Evolutionary conservation across 768 basidiomycete species (phyloP), one percentile per base, ranked within the genome.

Genomic region (Mycena vulgaris): DNA sequence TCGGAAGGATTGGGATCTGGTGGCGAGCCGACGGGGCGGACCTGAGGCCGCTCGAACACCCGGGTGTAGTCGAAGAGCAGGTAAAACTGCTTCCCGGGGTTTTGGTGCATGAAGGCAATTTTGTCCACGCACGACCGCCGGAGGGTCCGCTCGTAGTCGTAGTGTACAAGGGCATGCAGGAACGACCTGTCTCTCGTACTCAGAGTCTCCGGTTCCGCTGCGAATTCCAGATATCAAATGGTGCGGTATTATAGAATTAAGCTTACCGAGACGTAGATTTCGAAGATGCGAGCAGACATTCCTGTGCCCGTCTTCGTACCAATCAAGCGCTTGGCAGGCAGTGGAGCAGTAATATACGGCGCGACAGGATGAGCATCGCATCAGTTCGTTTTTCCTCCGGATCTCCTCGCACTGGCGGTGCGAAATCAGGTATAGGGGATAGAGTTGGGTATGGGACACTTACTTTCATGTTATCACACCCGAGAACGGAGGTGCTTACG

Each of bases 401-500:
- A 62, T 8, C 23, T 27, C 2, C 14, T 17, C 60, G 25, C 60
- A 62, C 60, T 62, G 51, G 25, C 23, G 14, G 4, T 49, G 48
- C 25, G 48, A 49, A 28, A 49, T 60, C 13, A 27, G 7, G 17
- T 45, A 47, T 28, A 47, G 13, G 7, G 45, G 28, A 16, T 10
- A 8, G 14, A 25, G 23, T 57, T 25, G 35, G 27, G 16, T 10
- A 57, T 25, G 35, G 28, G 16, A 45, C 25, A 59, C 47, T 13
- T 27, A 62, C 60, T 17, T 62, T 37, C 60, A 49, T 62, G 16
- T 49, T 62, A 49, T 62, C 60, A 21, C 60, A 62, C 2, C 47
- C 60, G 19, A 14, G 5, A 14, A 62, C 17, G 21, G 60, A 45
- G 7, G 11, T 31, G 58, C 23, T 5, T n/a, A 9, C 21, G 6